Percentiles rank a stretch among this genome's conserved stretches.
Evolutionary conservation across 805 yeast species (phyloP).

Genomic region (Saccharomycopsis fibuligera): DNA sequence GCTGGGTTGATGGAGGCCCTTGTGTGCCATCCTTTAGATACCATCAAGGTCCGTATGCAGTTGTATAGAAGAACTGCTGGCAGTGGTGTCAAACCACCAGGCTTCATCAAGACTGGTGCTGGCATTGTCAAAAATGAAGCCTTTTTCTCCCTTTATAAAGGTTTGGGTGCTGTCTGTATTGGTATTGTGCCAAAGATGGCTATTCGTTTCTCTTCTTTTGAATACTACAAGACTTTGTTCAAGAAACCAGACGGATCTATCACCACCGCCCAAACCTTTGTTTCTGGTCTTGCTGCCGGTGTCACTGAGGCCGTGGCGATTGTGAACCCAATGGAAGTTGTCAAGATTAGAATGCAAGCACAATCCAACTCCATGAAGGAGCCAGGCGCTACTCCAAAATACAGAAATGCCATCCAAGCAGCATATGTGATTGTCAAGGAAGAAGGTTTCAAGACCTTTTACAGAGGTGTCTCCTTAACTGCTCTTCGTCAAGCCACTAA

Average conservation of each 20-base stretch:
- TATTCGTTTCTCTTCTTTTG: constrained; percentile 90
- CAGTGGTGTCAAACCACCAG: constrained; percentile 60
- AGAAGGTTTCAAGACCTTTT: constrained; percentile 84
- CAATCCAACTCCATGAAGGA: constrained; percentile 87
- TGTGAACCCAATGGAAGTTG: constrained; percentile 97
- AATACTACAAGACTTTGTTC: constrained; percentile 70
- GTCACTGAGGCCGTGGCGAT: constrained; percentile 90
- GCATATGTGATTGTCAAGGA: constrained; percentile 76
- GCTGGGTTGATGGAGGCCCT: constrained; percentile 98
- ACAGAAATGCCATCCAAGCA: constrained; percentile 90
- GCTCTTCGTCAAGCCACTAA: constrained; percentile 98
- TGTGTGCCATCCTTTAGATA: constrained; percentile 96
- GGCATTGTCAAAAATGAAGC: constrained; percentile 76
- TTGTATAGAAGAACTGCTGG: constrained; percentile 65
- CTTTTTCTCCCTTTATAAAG: constrained; percentile 82
- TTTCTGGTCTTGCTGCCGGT: constrained; percentile 97
- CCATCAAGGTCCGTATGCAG: constrained; percentile 97
- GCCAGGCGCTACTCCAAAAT: constrained; percentile 60
- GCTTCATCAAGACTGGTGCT: constrained; percentile 77
- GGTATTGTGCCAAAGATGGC: constrained; percentile 99
- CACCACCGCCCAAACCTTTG: constrained; percentile 67
- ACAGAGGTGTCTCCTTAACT: constrained; percentile 91
- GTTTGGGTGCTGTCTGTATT: constrained; percentile 93
- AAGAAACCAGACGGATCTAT: constrained; percentile 59
- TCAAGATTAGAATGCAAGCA: constrained; percentile 92